A percentile compares a stretch with the other conserved stretches of the same genome.
Conservation (phyloP, 805 yeast genomes). For the Suhomyces pyralidae region DNA sequence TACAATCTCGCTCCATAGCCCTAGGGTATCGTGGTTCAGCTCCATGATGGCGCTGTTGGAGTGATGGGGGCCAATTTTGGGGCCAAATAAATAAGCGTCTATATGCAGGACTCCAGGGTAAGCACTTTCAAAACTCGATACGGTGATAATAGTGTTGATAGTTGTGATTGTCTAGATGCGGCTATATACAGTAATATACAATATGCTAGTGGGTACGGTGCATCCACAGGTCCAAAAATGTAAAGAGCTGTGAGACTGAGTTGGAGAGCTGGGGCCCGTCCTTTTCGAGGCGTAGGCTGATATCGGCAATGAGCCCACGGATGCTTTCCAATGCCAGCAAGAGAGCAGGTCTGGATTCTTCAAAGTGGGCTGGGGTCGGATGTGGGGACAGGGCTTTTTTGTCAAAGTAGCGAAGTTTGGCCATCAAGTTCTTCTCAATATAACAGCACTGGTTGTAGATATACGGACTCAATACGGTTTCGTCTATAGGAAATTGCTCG, state of each 20-base stretch:
- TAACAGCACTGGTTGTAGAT: constrained; percentile 29
- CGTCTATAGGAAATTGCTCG: constrained; percentile 31
- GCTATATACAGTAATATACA: constrained; percentile 1
- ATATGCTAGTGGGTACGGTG: not conserved
- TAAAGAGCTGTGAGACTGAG: constrained; percentile 19
- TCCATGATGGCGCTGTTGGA: not conserved
- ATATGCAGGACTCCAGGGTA: not conserved
- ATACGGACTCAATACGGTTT: constrained; percentile 30
- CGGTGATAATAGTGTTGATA: too few relatives aligned
- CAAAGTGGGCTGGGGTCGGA: not conserved
- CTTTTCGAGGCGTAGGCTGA: constrained; percentile 26
- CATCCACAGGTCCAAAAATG: constrained; percentile 27
- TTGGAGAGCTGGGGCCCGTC: constrained; percentile 28
- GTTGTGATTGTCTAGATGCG: not conserved
- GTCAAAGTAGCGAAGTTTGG: constrained; percentile 10
- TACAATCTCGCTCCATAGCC: constrained; percentile 12
- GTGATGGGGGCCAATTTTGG: not conserved
- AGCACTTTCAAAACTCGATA: too few relatives aligned
- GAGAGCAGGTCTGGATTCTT: not conserved
- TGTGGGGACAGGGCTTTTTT: not conserved
- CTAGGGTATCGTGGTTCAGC: constrained; percentile 4
- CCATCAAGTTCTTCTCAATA: constrained; percentile 24
- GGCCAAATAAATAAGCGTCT: not conserved
- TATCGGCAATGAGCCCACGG: constrained; percentile 36
- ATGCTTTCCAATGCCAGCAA: constrained; percentile 10